A percentile compares a stretch with the other conserved stretches of the same genome.
phyloP scores from a whole-genome alignment of 2,329 filamentous ascomycete genomes.

The Leptosphaerulina australis region DNA sequence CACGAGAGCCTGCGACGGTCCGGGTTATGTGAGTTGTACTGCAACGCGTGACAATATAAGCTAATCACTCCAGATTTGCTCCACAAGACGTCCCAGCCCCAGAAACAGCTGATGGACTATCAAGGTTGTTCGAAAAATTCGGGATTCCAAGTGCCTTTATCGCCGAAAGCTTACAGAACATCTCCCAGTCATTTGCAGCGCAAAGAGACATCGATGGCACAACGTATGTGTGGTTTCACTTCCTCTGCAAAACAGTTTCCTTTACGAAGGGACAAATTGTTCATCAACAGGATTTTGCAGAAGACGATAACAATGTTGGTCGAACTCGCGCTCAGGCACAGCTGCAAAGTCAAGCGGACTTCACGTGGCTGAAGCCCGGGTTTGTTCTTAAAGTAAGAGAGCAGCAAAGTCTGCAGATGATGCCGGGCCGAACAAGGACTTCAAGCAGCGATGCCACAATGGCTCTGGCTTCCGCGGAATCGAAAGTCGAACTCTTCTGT shows the following conservation, averaged over 20 bases:
- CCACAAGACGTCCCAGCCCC: conserved; percentile 28
- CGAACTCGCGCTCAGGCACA: conserved; percentile 1
- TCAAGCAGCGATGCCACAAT: conserved; percentile 24
- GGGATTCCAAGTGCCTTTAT: conserved; percentile 35
- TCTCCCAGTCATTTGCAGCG: conserved; percentile 39
- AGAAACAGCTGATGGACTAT: conserved; percentile 11
- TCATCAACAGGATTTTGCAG: not conserved
- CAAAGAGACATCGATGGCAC: conserved; percentile 25
- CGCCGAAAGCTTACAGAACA: conserved; percentile 31
- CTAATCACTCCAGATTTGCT: conserved; percentile 31
- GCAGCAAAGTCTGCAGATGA: not conserved
- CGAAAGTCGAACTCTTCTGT: conserved; percentile 34
- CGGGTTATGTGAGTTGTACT: conserved; percentile 27
- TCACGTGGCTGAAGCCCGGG: conserved; percentile 35
- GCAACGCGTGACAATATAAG: not conserved
- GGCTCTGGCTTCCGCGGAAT: not conserved
- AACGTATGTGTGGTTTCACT: conserved; percentile 37
- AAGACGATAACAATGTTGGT: not conserved
- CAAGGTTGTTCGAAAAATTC: conserved; percentile 28
- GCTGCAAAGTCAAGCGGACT: conserved; percentile 30
- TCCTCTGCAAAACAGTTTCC: conserved; percentile 36
- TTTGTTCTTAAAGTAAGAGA: conserved; percentile 32
- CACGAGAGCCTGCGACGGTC: conserved; percentile 13
- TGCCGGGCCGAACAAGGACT: conserved; percentile 18
- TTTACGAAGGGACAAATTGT: conserved; percentile 16